A percentile compares a stretch with the other conserved stretches of the same genome.
These are phyloP conservation scores for Kluyveromyces nonfermentans DNA, from an alignment of 805 yeast species.

Conservation along the genomic window DNA sequence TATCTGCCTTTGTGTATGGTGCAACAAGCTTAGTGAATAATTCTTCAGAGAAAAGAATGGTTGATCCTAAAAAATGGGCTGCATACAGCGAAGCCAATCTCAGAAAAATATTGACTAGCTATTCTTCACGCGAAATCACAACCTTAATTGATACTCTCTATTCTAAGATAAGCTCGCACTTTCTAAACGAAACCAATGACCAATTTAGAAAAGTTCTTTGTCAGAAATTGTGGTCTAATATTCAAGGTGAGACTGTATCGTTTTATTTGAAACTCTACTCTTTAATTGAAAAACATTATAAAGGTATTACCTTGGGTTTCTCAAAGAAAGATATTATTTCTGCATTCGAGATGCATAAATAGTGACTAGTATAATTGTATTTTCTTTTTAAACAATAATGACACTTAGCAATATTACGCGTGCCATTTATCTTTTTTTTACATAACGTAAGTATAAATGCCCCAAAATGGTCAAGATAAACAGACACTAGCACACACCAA, in stretches of 20 bases:
- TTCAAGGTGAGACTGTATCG: conserved; percentile 54
- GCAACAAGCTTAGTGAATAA: conserved; percentile 42
- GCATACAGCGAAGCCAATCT: conserved; percentile 54
- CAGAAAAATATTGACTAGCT: conserved; percentile 44
- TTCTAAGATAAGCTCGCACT: conserved; percentile 48
- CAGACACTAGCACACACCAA: too few relatives aligned
- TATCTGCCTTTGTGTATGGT: conserved; percentile 56
- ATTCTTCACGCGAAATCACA: conserved; percentile 50
- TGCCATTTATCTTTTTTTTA: neutral
- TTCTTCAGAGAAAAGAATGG: conserved; percentile 13
- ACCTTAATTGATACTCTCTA: conserved; percentile 46
- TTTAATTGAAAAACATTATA: conserved; percentile 47
- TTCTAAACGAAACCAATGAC: conserved; percentile 23
- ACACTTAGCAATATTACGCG: neutral
- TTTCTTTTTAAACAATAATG: neutral
- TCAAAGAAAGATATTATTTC: conserved; percentile 48
- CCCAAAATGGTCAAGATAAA: too few relatives aligned
- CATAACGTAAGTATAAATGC: neutral
- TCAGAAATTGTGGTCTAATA: conserved; percentile 58
- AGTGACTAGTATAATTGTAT: neutral
- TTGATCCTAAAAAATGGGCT: conserved; percentile 48
- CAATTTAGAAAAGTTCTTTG: conserved; percentile 35
- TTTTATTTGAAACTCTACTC: conserved; percentile 45
- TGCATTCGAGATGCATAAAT: conserved; percentile 35
- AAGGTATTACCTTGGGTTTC: conserved; percentile 42